These are phyloP conservation scores for Botrytis hyacinthi DNA, from an alignment of 2,329 filamentous ascomycete genomes.

Conservation along the genomic window DNA sequence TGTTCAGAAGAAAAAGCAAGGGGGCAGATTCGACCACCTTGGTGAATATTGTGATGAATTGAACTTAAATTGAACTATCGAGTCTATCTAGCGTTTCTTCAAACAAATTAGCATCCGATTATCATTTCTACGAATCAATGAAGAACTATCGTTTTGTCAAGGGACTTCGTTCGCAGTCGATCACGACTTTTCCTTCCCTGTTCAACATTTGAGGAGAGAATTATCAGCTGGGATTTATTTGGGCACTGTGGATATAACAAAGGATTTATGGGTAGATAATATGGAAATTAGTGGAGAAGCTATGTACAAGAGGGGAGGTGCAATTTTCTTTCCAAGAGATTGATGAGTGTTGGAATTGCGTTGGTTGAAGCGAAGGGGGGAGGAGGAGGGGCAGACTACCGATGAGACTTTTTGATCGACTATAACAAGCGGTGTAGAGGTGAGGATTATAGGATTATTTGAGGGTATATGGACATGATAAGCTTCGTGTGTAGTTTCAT, in stretches of 20 bases:
- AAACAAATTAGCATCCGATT: background rate
- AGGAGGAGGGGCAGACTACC: background rate
- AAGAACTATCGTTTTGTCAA: background rate
- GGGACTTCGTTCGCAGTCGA: background rate
- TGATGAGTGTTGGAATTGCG: background rate
- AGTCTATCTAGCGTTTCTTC: background rate
- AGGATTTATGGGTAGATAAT: background rate
- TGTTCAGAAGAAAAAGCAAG: background rate
- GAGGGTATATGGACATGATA: background rate
- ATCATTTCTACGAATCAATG: background rate
- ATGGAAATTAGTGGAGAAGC: background rate
- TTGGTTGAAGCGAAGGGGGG: background rate
- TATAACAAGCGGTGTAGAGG: background rate
- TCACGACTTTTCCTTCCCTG: background rate
- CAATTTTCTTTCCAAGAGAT: background rate
- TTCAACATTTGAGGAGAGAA: background rate
- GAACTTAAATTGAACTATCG: background rate
- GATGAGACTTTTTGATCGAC: background rate
- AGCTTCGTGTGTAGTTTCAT: background rate
- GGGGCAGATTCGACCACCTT: background rate
- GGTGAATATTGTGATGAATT: background rate
- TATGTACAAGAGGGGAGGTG: background rate
- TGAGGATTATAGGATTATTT: background rate
- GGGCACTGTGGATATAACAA: background rate
- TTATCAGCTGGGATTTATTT: background rate